Evolutionary conservation across 2,329 filamentous ascomycete genomes (phyloP).

Genomic region (Hysterium pulicare): DNA sequence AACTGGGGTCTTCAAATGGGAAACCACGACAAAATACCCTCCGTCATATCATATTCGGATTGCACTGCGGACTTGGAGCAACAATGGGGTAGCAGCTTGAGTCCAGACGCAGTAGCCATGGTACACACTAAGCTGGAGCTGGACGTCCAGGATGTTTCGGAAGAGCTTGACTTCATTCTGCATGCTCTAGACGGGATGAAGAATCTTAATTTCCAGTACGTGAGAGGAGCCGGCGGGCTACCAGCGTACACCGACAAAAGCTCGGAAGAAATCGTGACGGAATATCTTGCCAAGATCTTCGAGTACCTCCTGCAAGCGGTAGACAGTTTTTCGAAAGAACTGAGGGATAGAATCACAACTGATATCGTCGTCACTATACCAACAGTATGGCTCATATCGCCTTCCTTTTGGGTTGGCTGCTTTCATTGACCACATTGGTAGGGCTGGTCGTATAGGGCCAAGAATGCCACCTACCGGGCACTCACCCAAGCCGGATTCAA

Average conservation of each 20-base stretch:
- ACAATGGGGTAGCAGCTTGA: slow-evolving; percentile 23
- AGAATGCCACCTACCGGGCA: slow-evolving; percentile 25
- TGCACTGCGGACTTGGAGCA: slow-evolving; percentile 8
- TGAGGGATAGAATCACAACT: slow-evolving; percentile 12
- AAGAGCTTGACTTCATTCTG: slow-evolving; percentile 24
- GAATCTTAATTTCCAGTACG: slow-evolving; percentile 19
- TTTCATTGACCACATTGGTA: slow-evolving; percentile 4
- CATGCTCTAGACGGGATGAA: slow-evolving; percentile 24
- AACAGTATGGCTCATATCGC: slow-evolving; percentile 14
- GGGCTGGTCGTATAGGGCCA: slow-evolving; percentile 27
- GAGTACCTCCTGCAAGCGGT: slow-evolving; percentile 11
- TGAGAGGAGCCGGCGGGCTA: slow-evolving; percentile 7
- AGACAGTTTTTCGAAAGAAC: slow-evolving; percentile 9
- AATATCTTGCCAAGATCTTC: slow-evolving; percentile 25
- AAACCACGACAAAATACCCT: slow-evolving; percentile 24
- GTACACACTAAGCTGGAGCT: slow-evolving; percentile 30
- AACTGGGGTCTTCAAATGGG: slow-evolving; percentile 21
- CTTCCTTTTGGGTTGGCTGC: not conserved
- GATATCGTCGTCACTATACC: slow-evolving; percentile 29
- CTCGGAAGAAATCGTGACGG: slow-evolving; percentile 25
- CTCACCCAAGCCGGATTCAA: slow-evolving; percentile 25
- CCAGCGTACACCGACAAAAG: slow-evolving; percentile 19
- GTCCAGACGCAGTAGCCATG: slow-evolving; percentile 19
- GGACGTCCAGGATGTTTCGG: slow-evolving; percentile 13
- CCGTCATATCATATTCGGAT: slow-evolving; percentile 24